phyloP scores from a whole-genome alignment of 2,329 filamentous ascomycete genomes.

The Cadophora sp. region DNA sequence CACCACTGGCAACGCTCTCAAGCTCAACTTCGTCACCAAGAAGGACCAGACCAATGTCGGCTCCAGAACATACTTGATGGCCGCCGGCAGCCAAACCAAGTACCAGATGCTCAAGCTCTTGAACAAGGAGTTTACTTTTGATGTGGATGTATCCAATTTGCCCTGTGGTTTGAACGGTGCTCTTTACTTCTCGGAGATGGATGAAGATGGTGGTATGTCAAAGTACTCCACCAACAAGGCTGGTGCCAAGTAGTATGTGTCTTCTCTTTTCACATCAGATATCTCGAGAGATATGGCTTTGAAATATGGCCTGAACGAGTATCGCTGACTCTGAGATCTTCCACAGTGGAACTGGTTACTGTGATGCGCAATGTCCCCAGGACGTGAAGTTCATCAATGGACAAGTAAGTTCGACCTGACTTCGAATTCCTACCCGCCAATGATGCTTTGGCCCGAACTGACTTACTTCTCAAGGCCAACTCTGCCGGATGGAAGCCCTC shows the following conservation, averaged over 20 bases:
- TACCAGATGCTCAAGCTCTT: conserved; percentile 72
- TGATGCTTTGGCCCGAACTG: conserved; percentile 12
- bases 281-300: neutral
- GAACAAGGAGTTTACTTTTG: conserved; percentile 75
- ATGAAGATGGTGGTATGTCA: conserved; percentile 63
- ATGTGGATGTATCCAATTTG: conserved; percentile 73
- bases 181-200: conserved; percentile 71
- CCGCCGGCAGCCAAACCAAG: conserved; percentile 56
- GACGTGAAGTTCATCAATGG: conserved; percentile 62
- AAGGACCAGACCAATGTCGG: conserved; percentile 53
- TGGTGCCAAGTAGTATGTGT: conserved; percentile 57
- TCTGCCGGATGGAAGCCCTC: conserved; percentile 58
- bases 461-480: conserved; percentile 53
- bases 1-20: conserved; percentile 59
- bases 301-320: no score
- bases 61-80: conserved; percentile 70
- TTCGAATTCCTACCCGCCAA: neutral
- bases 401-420: conserved; percentile 46
- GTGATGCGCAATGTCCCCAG: conserved; percentile 64
- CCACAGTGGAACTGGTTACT: conserved; percentile 65
- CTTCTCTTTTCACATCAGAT: neutral
- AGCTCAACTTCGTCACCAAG: conserved; percentile 64
- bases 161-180: conserved; percentile 77
- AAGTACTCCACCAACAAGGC: conserved; percentile 60
- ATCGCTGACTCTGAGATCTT: neutral